Conservation (phyloP, 495 filamentous ascomycete species). For the Xylaria intraflava region DNA sequence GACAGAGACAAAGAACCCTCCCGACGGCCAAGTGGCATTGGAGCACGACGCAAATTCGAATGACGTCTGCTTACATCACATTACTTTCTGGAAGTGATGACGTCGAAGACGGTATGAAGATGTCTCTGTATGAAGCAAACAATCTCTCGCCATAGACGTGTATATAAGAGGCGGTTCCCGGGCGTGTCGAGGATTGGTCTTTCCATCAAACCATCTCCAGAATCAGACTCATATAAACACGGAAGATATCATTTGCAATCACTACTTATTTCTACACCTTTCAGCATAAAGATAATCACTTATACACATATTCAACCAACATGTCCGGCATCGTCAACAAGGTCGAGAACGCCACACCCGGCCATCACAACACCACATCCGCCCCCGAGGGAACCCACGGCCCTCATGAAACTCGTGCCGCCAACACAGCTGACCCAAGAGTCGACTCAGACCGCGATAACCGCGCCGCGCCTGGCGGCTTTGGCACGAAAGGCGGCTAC, state of each 20-base stretch:
- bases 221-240: too few relatives aligned
- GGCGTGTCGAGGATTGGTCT: too few relatives aligned
- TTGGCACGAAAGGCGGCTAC: constrained; percentile 12
- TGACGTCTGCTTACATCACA: background rate
- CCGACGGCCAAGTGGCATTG: too few relatives aligned
- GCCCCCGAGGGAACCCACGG: constrained; percentile 38
- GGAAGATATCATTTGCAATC: background rate
- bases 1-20: too few relatives aligned
- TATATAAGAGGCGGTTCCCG: too few relatives aligned
- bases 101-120: background rate
- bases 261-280: background rate
- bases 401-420: constrained; percentile 34
- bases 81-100: background rate
- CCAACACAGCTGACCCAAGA: constrained; percentile 45
- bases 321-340: constrained; percentile 69
- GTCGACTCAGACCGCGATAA: constrained; percentile 39
- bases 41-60: too few relatives aligned
- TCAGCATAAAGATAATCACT: background rate
- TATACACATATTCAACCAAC: constrained; percentile 24
- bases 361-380: constrained; percentile 31
- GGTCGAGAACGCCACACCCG: constrained; percentile 60
- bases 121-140: background rate
- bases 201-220: too few relatives aligned
- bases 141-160: background rate
- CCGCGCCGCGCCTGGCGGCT: constrained; percentile 18